Percentiles rank a stretch among this genome's conserved stretches.
Conservation (phyloP, 2,329 filamentous ascomycete species). For the Cercospora sesami region DNA sequence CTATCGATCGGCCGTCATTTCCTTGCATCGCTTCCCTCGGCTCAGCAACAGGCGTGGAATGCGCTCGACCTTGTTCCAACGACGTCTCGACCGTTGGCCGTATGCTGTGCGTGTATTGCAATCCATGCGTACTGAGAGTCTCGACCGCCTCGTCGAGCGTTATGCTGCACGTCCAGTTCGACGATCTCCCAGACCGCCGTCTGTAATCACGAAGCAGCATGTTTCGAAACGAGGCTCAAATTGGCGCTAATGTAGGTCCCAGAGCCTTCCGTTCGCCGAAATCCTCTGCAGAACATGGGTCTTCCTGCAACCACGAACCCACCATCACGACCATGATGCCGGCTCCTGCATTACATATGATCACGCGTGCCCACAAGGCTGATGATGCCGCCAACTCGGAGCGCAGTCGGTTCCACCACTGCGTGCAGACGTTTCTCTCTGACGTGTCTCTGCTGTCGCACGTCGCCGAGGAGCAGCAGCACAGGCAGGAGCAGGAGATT, state of each 20-base stretch:
- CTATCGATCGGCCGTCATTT: not conserved
- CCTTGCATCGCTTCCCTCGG: constrained; percentile 10
- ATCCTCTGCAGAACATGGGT: constrained; percentile 5
- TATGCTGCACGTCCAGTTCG: not conserved
- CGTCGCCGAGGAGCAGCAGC: not conserved
- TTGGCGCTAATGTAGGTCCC: not conserved
- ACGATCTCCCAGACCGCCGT: not conserved
- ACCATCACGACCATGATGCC: not conserved
- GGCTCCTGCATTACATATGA: not conserved
- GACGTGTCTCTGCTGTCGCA: not conserved
- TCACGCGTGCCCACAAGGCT: constrained; percentile 5
- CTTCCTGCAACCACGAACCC: constrained; percentile 5
- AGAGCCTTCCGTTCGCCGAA: not conserved
- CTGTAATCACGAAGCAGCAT: not conserved
- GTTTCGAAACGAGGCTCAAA: not conserved
- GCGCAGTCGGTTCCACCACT: too few species aligned
- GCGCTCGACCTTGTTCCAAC: constrained; percentile 5
- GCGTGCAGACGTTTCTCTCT: not conserved
- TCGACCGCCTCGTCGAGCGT: not conserved
- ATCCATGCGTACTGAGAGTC: not conserved
- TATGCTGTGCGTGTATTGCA: not conserved
- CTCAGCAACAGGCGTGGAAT: constrained; percentile 8
- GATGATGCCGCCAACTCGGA: not conserved
- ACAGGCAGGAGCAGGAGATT: not conserved
- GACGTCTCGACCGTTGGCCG: not conserved